Evolutionary conservation across 371 early-diverging fungal species (phyloP).

Genomic region (Batrachochytrium dendrobatidis): DNA sequence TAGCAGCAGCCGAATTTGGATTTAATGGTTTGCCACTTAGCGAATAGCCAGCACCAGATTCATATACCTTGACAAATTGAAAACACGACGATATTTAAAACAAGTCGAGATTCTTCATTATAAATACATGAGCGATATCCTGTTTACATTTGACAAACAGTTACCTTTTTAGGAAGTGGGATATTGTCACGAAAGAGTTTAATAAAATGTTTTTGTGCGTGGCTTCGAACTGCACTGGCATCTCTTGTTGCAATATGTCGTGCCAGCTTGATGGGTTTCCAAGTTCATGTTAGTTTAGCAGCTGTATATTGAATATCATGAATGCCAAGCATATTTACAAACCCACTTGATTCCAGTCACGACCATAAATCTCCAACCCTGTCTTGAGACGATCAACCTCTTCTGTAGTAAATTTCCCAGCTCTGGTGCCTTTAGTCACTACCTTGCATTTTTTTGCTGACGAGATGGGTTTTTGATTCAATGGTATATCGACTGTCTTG

Average conservation of each 20-base stretch:
- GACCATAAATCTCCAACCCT: constrained; percentile 69
- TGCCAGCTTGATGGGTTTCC: constrained; percentile 42
- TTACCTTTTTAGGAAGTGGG: constrained; percentile 69
- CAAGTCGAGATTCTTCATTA: constrained; percentile 1
- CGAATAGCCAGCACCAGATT: constrained; percentile 79
- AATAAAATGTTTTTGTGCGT: constrained; percentile 87
- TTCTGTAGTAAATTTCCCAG: constrained; percentile 69
- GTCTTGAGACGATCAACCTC: constrained; percentile 69
- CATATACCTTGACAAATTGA: constrained; percentile 48
- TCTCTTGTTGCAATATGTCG: constrained; percentile 70
- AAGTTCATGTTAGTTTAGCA: neutral
- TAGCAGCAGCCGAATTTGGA: constrained; percentile 78
- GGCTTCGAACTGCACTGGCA: constrained; percentile 74
- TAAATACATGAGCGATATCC: neutral
- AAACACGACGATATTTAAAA: neutral
- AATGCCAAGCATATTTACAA: neutral
- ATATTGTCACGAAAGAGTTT: constrained; percentile 73
- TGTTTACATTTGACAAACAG: neutral
- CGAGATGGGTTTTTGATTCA: too few relatives aligned
- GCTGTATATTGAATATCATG: neutral
- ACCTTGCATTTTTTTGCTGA: constrained; percentile 1
- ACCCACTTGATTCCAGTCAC: constrained; percentile 66
- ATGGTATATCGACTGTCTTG: too few relatives aligned
- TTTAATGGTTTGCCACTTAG: constrained; percentile 79
- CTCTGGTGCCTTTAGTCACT: constrained; percentile 38